Conservation (phyloP, 495 filamentous ascomycete species). For the Chaetomidium leptoderma region DNA sequence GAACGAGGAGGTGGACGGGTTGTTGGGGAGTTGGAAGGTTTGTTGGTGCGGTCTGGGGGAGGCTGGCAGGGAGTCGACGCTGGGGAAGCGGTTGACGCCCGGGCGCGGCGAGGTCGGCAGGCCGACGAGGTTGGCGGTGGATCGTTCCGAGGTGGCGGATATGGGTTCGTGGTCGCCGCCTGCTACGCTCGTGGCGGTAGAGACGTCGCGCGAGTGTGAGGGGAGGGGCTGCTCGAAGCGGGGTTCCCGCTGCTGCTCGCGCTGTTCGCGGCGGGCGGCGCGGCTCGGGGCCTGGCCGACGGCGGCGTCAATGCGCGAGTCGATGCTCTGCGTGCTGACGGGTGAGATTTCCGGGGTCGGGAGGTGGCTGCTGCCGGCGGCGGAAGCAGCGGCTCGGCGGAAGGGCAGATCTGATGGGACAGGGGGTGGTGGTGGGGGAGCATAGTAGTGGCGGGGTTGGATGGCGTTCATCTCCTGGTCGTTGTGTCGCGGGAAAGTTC, state of each 20-base stretch:
- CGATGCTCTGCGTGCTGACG: slow-evolving; percentile 45
- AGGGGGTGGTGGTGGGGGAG: slow-evolving; percentile 42
- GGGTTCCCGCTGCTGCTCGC: slow-evolving; percentile 12
- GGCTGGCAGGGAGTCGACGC: slow-evolving; percentile 37
- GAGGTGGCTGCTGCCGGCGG: slow-evolving; percentile 26
- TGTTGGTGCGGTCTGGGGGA: slow-evolving; percentile 4
- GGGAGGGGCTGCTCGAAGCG: slow-evolving; percentile 15
- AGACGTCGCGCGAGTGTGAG: slow-evolving; percentile 35
- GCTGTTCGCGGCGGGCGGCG: slow-evolving; percentile 11
- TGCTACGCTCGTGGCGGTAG: slow-evolving; percentile 22
- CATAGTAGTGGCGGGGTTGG: slow-evolving; percentile 50
- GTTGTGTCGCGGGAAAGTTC: slow-evolving; percentile 45
- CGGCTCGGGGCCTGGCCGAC: slow-evolving; percentile 18
- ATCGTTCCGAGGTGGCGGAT: slow-evolving; percentile 42
- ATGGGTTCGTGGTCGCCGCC: slow-evolving; percentile 34
- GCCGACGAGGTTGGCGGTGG: slow-evolving; percentile 41
- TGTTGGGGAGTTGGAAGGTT: neutral
- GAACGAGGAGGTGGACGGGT: slow-evolving; percentile 14
- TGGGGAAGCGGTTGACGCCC: slow-evolving; percentile 45
- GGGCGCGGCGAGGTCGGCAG: slow-evolving; percentile 47
- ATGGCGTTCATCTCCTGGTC: slow-evolving; percentile 50
- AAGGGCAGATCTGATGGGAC: slow-evolving; percentile 44
- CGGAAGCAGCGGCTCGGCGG: slow-evolving; percentile 24
- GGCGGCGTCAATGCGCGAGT: slow-evolving; percentile 43
- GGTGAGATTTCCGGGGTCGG: slow-evolving; percentile 49